Percentiles rank a stretch among this genome's conserved stretches.
phyloP scores from a whole-genome alignment of 768 basidiomycete species.

The Naganishia kalamii region DNA sequence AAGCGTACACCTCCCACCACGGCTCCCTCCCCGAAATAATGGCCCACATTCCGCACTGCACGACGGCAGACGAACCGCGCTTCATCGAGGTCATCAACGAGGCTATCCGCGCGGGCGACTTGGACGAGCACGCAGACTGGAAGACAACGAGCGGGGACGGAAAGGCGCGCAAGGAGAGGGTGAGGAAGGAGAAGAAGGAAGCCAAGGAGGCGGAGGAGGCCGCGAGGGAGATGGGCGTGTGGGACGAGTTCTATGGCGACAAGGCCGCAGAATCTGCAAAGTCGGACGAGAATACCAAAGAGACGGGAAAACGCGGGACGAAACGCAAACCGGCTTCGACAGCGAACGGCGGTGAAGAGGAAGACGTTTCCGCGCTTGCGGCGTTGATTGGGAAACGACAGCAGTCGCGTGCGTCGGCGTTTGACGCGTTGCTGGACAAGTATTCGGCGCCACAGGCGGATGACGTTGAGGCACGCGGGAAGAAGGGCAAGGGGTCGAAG shows the following conservation, averaged over 20 bases:
- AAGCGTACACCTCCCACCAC: slow-evolving; percentile 62
- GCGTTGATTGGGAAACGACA: slow-evolving; percentile 75
- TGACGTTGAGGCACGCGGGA: slow-evolving; percentile 33
- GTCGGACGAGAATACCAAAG: not conserved
- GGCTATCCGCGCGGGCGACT: slow-evolving; percentile 59
- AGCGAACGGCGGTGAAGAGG: slow-evolving; percentile 28
- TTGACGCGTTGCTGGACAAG: slow-evolving; percentile 53
- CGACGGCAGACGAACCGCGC: slow-evolving; percentile 74
- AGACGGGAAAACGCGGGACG: not conserved
- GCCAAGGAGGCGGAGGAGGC: slow-evolving; percentile 71
- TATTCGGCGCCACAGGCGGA: slow-evolving; percentile 53
- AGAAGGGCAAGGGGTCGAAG: slow-evolving; percentile 34
- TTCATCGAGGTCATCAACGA: slow-evolving; percentile 64
- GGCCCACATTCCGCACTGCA: slow-evolving; percentile 77
- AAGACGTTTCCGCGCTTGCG: slow-evolving; percentile 63
- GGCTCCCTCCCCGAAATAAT: slow-evolving; percentile 79
- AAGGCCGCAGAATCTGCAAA: slow-evolving; percentile 53
- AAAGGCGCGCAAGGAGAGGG: slow-evolving; percentile 66
- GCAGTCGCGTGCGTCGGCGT: slow-evolving; percentile 57
- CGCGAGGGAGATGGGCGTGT: slow-evolving; percentile 82
- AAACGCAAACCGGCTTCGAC: slow-evolving; percentile 1
- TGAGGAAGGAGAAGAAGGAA: slow-evolving; percentile 69
- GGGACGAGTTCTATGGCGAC: slow-evolving; percentile 61
- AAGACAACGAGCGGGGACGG: slow-evolving; percentile 65
- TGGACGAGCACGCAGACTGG: slow-evolving; percentile 58